Conservation (phyloP, 371 early-diverging fungal species). For the Mucor irregularis region DNA sequence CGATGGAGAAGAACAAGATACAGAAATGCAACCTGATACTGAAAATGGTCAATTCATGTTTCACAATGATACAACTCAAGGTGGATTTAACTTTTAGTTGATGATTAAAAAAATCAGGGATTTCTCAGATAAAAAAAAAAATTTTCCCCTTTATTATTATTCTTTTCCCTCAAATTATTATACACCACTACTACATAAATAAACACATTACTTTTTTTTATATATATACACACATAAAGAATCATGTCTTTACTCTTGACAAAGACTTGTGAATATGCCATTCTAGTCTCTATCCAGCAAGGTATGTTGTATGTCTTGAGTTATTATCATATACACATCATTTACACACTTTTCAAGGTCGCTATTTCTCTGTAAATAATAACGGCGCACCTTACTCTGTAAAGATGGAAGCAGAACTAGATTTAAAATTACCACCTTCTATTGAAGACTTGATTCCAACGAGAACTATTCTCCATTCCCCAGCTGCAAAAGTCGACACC, state of each 20-base stretch:
- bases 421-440: conserved; percentile 41
- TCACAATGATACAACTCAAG: conserved; percentile 64
- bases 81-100: conserved; percentile 68
- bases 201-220: not conserved
- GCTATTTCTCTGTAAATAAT: too few relatives aligned
- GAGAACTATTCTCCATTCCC: conserved; percentile 35
- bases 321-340: too few relatives aligned
- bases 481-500: conserved; percentile 22
- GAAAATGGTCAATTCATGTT: conserved; percentile 62
- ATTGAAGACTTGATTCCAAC: conserved; percentile 50
- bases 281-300: conserved; percentile 47
- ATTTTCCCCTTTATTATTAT: conserved; percentile 7
- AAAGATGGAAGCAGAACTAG: conserved; percentile 39
- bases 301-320: too few relatives aligned
- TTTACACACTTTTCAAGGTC: too few relatives aligned
- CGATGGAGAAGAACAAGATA: conserved; percentile 68
- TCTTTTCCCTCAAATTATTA: not conserved
- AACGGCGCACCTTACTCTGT: too few relatives aligned
- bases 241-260: conserved; percentile 48
- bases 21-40: conserved; percentile 53
- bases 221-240: too few relatives aligned
- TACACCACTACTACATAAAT: too few relatives aligned
- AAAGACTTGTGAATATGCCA: conserved; percentile 52
- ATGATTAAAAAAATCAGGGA: not conserved
- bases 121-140: too few relatives aligned